These are phyloP conservation scores for Candida vartiovaarae DNA, from an alignment of 805 yeast genomes.

Conservation along the genomic window DNA sequence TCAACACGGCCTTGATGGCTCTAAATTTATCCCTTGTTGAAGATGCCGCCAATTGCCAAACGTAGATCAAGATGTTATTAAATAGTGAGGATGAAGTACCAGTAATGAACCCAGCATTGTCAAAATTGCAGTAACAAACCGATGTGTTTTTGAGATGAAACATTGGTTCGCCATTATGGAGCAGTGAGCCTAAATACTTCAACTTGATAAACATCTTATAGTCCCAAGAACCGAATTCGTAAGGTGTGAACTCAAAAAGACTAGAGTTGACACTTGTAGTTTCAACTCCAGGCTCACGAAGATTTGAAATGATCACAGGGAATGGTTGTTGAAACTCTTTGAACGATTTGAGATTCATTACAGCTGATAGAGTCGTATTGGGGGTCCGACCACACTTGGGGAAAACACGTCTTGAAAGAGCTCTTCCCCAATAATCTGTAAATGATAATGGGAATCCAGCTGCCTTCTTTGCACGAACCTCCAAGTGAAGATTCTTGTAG, in stretches of 20 bases:
- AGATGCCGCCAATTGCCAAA: conserved; percentile 30
- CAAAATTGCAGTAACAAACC: conserved; percentile 46
- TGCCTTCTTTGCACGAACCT: conserved; percentile 43
- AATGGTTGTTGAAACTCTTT: conserved; percentile 36
- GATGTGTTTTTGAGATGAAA: conserved; percentile 22
- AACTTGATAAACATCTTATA: conserved; percentile 41
- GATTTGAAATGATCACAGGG: conserved; percentile 39
- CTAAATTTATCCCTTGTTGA: conserved; percentile 23
- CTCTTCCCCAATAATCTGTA: conserved; percentile 67
- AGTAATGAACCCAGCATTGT: conserved; percentile 51
- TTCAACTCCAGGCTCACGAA: conserved; percentile 29
- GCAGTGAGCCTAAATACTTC: conserved; percentile 44
- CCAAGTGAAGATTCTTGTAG: conserved; percentile 46
- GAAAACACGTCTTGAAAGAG: conserved; percentile 42
- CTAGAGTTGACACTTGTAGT: conserved; percentile 32
- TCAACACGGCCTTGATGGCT: conserved; percentile 32
- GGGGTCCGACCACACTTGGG: conserved; percentile 29
- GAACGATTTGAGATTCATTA: conserved; percentile 32
- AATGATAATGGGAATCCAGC: conserved; percentile 51
- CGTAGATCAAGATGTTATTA: conserved; percentile 39
- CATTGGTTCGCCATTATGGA: conserved; percentile 36
- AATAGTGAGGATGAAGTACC: conserved; percentile 62
- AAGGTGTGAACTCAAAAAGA: conserved; percentile 54
- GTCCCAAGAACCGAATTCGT: conserved; percentile 68
- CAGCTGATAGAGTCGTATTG: conserved; percentile 33